A percentile compares a stretch with the other conserved stretches of the same genome.
phyloP scores from a whole-genome alignment of 179 eudicot genomes.

The Sideroxylon spinosum region DNA sequence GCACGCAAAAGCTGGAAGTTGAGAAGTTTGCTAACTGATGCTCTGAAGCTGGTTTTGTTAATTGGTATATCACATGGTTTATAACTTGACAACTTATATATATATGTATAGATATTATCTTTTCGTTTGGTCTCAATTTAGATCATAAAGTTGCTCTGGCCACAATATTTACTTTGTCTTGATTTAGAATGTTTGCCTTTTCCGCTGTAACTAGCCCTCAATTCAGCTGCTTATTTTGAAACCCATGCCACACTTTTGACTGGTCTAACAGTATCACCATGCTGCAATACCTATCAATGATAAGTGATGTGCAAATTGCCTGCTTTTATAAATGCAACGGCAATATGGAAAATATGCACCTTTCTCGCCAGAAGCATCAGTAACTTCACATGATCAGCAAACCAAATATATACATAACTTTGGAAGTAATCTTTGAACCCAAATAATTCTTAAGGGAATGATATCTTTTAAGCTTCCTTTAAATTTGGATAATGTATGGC shows the following conservation, averaged over 20 bases:
- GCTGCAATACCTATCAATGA: too few relatives aligned
- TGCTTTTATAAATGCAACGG: too few relatives aligned
- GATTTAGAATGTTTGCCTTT: neutral
- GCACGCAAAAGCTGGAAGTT: slow-evolving; percentile 55
- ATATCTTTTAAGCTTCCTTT: neutral
- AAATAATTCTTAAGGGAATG: neutral
- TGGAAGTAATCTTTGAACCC: neutral
- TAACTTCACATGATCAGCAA: neutral
- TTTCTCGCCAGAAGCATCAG: neutral
- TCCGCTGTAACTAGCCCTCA: too few relatives aligned
- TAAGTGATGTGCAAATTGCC: neutral
- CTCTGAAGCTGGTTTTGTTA: slow-evolving; percentile 78
- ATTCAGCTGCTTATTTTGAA: too few relatives aligned
- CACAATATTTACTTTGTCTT: neutral
- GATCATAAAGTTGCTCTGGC: neutral
- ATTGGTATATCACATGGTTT: slow-evolving; percentile 49
- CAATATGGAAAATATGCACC: neutral
- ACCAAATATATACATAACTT: neutral
- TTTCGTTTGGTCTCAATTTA: neutral
- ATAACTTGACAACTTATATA: neutral
- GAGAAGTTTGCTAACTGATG: slow-evolving; percentile 65
- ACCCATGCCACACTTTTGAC: too few relatives aligned
- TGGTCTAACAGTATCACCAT: too few relatives aligned
- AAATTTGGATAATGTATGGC: neutral
- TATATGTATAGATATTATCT: neutral